Percentiles rank a stretch among this genome's conserved stretches.
These are phyloP conservation scores for Cylindrodendrum hubeiense DNA, from an alignment of 2,329 filamentous ascomycete species.

Conservation along the genomic window DNA sequence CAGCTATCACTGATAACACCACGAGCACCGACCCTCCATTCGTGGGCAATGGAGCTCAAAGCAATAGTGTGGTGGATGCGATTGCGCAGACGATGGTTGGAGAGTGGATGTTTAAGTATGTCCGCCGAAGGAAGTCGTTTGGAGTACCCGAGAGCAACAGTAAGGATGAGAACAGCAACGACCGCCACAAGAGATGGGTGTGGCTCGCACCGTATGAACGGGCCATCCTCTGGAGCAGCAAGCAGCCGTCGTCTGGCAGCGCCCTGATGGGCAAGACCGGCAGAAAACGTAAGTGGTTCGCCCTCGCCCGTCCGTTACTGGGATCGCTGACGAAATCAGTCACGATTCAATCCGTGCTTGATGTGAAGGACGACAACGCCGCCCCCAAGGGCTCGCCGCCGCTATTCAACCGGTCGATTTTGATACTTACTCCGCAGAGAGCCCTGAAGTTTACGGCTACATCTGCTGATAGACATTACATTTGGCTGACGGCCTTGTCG, in stretches of 20 bases:
- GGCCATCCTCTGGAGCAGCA: slow-evolving; percentile 97
- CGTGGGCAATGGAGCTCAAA: slow-evolving; percentile 69
- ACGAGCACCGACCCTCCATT: slow-evolving; percentile 57
- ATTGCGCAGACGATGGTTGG: slow-evolving; percentile 99
- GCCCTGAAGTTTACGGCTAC: slow-evolving; percentile 95
- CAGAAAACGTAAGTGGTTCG: slow-evolving; percentile 82
- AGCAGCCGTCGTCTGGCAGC: slow-evolving; percentile 89
- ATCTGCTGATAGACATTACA: slow-evolving; percentile 86
- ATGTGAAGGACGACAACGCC: slow-evolving; percentile 94
- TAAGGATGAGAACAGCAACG: slow-evolving; percentile 78
- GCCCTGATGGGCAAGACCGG: slow-evolving; percentile 95
- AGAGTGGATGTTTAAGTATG: slow-evolving; percentile 96
- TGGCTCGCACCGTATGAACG: slow-evolving; percentile 98
- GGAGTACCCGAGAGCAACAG: slow-evolving; percentile 77
- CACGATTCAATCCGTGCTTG: slow-evolving; percentile 93
- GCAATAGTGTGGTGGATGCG: slow-evolving; percentile 89
- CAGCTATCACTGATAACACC: slow-evolving; percentile 67
- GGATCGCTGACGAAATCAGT: slow-evolving; percentile 68
- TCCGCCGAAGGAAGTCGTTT: slow-evolving; percentile 90
- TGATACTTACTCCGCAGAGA: slow-evolving; percentile 92
- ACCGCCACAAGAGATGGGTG: slow-evolving; percentile 96
- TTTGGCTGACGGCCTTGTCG: slow-evolving; percentile 94
- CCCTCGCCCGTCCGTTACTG: slow-evolving; percentile 21
- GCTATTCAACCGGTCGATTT: slow-evolving; percentile 91
- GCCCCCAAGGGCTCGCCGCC: slow-evolving; percentile 76